These are phyloP conservation scores for Microcyclospora pomicola DNA, from an alignment of 2,329 filamentous ascomycete genomes.

Conservation along the genomic window DNA sequence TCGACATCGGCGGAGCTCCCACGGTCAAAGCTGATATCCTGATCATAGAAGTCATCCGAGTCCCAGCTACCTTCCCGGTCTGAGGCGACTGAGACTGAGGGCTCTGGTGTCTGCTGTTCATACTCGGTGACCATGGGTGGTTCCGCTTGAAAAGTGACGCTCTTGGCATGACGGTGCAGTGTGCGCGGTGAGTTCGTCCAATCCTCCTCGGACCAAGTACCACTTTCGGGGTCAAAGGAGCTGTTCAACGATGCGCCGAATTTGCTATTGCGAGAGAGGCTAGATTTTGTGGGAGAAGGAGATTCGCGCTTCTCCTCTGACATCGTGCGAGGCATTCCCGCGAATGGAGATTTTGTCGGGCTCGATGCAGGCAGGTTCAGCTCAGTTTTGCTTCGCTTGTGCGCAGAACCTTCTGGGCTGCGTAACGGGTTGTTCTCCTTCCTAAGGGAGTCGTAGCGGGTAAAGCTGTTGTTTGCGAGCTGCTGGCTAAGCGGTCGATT, in stretches of 20 bases:
- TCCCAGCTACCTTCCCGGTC: constrained; percentile 88
- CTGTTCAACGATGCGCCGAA: constrained; percentile 40
- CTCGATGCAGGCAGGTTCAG: constrained; percentile 37
- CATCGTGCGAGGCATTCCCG: constrained; percentile 14
- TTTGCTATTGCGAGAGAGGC: constrained; percentile 53
- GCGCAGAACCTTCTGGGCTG: constrained; percentile 17
- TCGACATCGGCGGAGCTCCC: constrained; percentile 51
- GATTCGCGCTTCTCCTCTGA: constrained; percentile 53
- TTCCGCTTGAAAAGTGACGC: constrained; percentile 88
- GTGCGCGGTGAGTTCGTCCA: constrained; percentile 48
- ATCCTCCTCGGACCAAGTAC: constrained; percentile 54
- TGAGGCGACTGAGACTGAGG: constrained; percentile 71
- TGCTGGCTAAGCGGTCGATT: constrained; percentile 42
- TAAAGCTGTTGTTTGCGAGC: constrained; percentile 58
- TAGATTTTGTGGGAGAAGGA: constrained; percentile 76
- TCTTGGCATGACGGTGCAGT: constrained; percentile 79
- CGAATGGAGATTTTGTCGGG: constrained; percentile 31
- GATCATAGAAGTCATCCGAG: constrained; percentile 57
- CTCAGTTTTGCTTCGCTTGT: constrained; percentile 42
- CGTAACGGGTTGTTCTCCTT: constrained; percentile 25
- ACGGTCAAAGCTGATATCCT: constrained; percentile 49
- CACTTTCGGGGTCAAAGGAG: constrained; percentile 52
- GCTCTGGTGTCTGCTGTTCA: constrained; percentile 90
- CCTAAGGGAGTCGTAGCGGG: constrained; percentile 38
- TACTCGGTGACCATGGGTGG: constrained; percentile 95